Percentiles rank a stretch among this genome's conserved stretches.
Evolutionary conservation across 1,284 basidiomycete genomes (phyloP).

Genomic region (Chalciporus sp.): DNA sequence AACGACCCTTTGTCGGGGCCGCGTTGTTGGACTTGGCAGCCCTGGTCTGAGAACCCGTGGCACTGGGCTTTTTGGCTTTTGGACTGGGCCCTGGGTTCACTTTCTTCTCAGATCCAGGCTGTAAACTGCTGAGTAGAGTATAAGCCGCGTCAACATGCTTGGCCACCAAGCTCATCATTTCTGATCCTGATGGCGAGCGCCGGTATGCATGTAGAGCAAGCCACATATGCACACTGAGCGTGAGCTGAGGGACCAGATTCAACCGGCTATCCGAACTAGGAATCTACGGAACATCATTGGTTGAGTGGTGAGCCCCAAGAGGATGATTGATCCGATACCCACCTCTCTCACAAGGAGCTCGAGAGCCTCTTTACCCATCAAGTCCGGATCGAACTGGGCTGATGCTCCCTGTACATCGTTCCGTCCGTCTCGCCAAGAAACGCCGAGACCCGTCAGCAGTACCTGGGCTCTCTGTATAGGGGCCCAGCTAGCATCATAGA

Average conservation of each 20-base stretch:
- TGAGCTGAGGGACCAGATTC: conserved; percentile 48
- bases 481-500: conserved; percentile 50
- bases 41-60: conserved; percentile 5
- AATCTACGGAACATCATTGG: conserved; percentile 32
- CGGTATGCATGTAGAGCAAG: conserved; percentile 65
- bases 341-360: conserved; percentile 45
- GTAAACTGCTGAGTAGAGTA: conserved; percentile 43
- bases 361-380: conserved; percentile 46
- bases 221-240: conserved; percentile 60
- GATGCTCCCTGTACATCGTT: conserved; percentile 21
- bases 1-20: conserved; percentile 34
- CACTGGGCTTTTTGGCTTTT: conserved; percentile 18
- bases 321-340: conserved; percentile 9
- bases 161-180: conserved; percentile 44
- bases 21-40: conserved; percentile 1
- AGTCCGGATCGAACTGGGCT: conserved; percentile 30
- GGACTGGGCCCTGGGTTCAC: conserved; percentile 16
- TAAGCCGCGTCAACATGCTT: conserved; percentile 54
- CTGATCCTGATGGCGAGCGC: conserved; percentile 30
- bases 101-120: conserved; percentile 23
- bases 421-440: conserved; percentile 49
- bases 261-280: conserved; percentile 44
- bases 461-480: conserved; percentile 58
- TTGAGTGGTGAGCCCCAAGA: not conserved
- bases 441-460: conserved; percentile 53